Percentiles rank a stretch among this genome's conserved stretches.
Evolutionary conservation across 495 filamentous ascomycete genomes (phyloP).

Genomic region (Aspergillus sparsus): DNA sequence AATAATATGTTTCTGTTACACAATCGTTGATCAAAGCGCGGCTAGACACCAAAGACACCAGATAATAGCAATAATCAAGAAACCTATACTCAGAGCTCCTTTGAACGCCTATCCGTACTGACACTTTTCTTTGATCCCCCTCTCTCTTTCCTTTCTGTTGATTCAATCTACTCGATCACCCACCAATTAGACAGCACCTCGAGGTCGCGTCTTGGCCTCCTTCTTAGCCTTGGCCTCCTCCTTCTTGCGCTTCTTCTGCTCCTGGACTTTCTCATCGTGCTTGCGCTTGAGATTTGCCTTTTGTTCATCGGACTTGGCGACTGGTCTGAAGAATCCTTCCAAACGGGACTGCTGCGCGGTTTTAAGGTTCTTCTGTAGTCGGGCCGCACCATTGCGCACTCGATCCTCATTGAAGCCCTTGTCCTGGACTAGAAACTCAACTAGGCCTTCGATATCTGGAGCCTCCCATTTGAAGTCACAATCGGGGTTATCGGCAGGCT

Average conservation of each 20-base stretch:
- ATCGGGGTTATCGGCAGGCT: constrained; percentile 76
- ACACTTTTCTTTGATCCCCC: too few species aligned
- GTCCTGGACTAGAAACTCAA: constrained; percentile 85
- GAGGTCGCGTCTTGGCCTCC: constrained; percentile 82
- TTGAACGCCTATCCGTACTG: too few species aligned
- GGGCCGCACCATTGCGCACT: constrained; percentile 71
- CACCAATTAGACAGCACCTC: constrained; percentile 56
- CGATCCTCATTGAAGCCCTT: constrained; percentile 97
- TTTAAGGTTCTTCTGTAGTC: constrained; percentile 86
- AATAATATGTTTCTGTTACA: too few species aligned
- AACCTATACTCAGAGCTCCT: too few species aligned
- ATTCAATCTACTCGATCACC: background rate
- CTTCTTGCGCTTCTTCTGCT: constrained; percentile 93
- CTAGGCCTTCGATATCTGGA: constrained; percentile 83
- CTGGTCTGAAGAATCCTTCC: constrained; percentile 96
- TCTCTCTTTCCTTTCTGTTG: too few species aligned
- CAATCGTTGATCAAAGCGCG: too few species aligned
- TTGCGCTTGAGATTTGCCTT: constrained; percentile 85
- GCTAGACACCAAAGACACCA: too few species aligned
- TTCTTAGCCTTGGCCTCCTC: constrained; percentile 85
- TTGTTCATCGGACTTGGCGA: constrained; percentile 85
- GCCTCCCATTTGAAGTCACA: constrained; percentile 98
- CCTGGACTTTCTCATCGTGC: constrained; percentile 82
- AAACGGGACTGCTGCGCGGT: constrained; percentile 83
- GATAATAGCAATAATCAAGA: too few species aligned